Conservation (phyloP, 2,329 filamentous ascomycete genomes). For the Fusarium camptoceras region DNA sequence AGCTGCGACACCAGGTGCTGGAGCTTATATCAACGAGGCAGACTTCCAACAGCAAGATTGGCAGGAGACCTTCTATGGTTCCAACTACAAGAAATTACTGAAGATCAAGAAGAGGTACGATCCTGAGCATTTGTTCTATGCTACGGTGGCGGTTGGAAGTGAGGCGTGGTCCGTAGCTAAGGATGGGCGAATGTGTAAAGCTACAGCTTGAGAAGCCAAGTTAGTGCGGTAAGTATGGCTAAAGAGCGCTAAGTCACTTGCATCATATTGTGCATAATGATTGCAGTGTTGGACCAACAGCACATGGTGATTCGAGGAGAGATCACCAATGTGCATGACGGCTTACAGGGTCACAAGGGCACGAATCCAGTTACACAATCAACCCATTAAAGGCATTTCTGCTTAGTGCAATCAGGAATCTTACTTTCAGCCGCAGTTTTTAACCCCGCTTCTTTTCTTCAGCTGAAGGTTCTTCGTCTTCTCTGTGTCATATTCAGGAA, state of each 20-base stretch:
- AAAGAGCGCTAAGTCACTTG: no score
- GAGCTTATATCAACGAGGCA: conserved; percentile 64
- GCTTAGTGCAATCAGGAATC: no score
- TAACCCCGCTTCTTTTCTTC: not conserved
- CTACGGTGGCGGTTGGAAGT: conserved; percentile 61
- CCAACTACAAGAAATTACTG: conserved; percentile 56
- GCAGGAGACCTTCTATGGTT: conserved; percentile 59
- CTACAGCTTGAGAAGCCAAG: not conserved
- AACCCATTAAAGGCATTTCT: no score
- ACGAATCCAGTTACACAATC: no score
- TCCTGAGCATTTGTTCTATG: conserved; percentile 59
- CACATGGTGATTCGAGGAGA: no score
- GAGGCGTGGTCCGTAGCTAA: conserved; percentile 56
- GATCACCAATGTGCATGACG: no score
- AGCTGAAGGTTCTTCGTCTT: no score
- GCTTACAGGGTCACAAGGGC: no score
- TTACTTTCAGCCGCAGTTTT: not conserved
- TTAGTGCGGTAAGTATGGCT: no score
- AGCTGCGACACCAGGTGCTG: conserved; percentile 55
- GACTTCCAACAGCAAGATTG: conserved; percentile 58
- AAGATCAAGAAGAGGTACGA: conserved; percentile 65
- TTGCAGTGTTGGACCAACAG: no score
- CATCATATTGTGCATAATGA: no score
- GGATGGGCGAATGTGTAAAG: conserved; percentile 36
- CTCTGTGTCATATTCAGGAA: no score